Base-by-base conservation (phyloP, 192 early-diverging fungal genomes). In the Coemansia sp. region DNA sequence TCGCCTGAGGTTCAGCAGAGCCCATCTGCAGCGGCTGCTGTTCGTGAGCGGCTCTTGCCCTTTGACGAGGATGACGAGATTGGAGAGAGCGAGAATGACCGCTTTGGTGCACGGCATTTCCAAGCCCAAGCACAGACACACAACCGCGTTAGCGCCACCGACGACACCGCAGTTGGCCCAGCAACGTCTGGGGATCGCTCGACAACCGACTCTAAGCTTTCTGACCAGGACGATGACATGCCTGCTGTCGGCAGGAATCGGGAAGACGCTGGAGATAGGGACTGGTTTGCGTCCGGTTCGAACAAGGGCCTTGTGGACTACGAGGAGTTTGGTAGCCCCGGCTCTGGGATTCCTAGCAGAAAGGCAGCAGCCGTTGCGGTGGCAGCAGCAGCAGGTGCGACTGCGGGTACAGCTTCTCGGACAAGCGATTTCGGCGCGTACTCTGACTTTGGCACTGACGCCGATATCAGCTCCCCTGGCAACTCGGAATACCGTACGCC, bases 401-500 rank as follows among this genome's bases (percentile, higher is more conserved):
- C 42, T 13, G 13, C 42, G 4, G 46, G 38, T 14, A 35, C 48
- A 61, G 19, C 66, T 17, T 42, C 29, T 9, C 67, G 53, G n/a
- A 59, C 52, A 54, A 74, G 77, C 59, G 72, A 71, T 20, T 60
- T 49, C 40, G 76, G 67, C 25, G 63, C 71, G 19, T 73, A 69
- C 38, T 75, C 79, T 3, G 79, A 81, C 48, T 59, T 81, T 23
- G 79, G 69, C 40, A 81, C 79, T 4, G 79, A 75, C 20, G 70
- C 73, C 10, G 78, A 66, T n/a, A 71, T 73, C 66, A 79, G 76
- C 76, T 70, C 71, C 25, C 64, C 71, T 14, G 68, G 70, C 57
- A 75, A 81, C 61, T 81, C 79, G 59, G 70, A 70, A 15, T 81
- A 81, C 60, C 73, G 79, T 63, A 81, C 79, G 29, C 73, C 79